Percentiles rank a stretch among this genome's conserved stretches.
Evolutionary conservation across 352 stramenopile species (phyloP).

Genomic region (Pythium rishiriense): DNA sequence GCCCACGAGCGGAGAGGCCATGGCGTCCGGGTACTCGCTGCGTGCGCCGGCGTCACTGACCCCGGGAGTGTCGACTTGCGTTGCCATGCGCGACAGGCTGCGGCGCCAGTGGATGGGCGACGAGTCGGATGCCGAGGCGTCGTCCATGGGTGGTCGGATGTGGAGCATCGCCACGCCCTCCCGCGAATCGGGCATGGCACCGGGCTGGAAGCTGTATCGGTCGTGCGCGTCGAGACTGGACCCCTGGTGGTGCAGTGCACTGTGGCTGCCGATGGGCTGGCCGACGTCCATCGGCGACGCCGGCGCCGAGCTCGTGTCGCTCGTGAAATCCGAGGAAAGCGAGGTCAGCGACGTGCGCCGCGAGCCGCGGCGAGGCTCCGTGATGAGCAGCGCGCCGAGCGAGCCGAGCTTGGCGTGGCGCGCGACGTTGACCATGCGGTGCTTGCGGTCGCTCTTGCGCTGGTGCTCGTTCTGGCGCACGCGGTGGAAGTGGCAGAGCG

Average conservation of each 20-base stretch:
- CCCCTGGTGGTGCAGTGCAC: constrained; percentile 7
- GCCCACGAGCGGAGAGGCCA: constrained; percentile 15
- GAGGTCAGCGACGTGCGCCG: constrained; percentile 32
- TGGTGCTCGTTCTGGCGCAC: constrained; percentile 84
- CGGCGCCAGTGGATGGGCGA: constrained; percentile 31
- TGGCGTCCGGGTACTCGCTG: constrained; percentile 15
- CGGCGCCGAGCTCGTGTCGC: constrained; percentile 32
- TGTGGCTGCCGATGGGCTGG: constrained; percentile 7
- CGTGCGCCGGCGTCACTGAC: not conserved
- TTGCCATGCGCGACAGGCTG: constrained; percentile 26
- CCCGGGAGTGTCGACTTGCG: constrained; percentile 7
- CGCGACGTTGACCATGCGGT: constrained; percentile 77
- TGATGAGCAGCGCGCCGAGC: constrained; percentile 48
- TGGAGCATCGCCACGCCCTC: constrained; percentile 10
- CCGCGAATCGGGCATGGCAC: not conserved
- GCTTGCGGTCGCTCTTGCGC: constrained; percentile 88
- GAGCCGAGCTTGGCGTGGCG: constrained; percentile 70
- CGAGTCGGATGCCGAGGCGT: constrained; percentile 1
- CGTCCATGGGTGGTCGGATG: constrained; percentile 19
- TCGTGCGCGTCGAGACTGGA: constrained; percentile 10
- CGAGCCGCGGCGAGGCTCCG: constrained; percentile 18
- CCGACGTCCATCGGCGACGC: constrained; percentile 41
- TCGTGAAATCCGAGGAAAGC: constrained; percentile 36
- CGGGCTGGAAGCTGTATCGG: constrained; percentile 15
- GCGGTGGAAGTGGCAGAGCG: constrained; percentile 83